Conservation (phyloP, 495 filamentous ascomycete genomes). For the Penicillium arizonense region DNA sequence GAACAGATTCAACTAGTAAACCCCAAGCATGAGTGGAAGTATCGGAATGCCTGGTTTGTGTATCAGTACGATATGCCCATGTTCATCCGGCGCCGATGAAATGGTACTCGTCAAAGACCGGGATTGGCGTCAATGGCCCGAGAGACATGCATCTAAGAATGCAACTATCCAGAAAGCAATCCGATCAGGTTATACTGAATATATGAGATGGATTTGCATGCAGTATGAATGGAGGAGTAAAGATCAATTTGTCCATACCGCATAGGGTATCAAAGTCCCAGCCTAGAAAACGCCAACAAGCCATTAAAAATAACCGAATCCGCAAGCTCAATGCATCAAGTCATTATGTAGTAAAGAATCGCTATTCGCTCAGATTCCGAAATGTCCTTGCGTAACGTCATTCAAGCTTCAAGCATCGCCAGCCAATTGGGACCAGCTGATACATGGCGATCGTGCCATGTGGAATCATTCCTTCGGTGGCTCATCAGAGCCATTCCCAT, state of each 20-base stretch:
- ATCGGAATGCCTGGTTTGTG: slow-evolving; percentile 31
- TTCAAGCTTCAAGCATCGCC: slow-evolving; percentile 9
- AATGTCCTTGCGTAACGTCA: slow-evolving; percentile 18
- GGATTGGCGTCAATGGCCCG: background rate
- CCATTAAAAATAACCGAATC: slow-evolving; percentile 13
- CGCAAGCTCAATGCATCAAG: slow-evolving; percentile 20
- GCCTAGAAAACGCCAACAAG: slow-evolving; percentile 17
- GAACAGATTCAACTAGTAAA: slow-evolving; percentile 26
- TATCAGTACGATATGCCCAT: slow-evolving; percentile 33
- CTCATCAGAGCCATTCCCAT: slow-evolving; percentile 12
- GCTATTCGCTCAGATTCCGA: slow-evolving; percentile 5
- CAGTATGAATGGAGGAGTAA: slow-evolving; percentile 9
- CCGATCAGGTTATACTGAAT: slow-evolving; percentile 7
- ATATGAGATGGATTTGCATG: slow-evolving; percentile 12
- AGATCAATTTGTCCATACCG: slow-evolving; percentile 15
- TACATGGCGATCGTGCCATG: background rate
- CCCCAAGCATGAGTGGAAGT: slow-evolving; percentile 27
- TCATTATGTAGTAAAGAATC: slow-evolving; percentile 20
- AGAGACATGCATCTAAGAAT: background rate
- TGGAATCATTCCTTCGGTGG: slow-evolving; percentile 6
- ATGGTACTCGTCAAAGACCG: background rate
- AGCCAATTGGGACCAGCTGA: background rate
- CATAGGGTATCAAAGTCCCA: slow-evolving; percentile 28
- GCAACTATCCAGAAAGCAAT: background rate
- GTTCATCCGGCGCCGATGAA: slow-evolving; percentile 18